These are phyloP conservation scores for Acanthochlamys bracteata DNA, from an alignment of 106 monocot genomes.

Conservation along the genomic window DNA sequence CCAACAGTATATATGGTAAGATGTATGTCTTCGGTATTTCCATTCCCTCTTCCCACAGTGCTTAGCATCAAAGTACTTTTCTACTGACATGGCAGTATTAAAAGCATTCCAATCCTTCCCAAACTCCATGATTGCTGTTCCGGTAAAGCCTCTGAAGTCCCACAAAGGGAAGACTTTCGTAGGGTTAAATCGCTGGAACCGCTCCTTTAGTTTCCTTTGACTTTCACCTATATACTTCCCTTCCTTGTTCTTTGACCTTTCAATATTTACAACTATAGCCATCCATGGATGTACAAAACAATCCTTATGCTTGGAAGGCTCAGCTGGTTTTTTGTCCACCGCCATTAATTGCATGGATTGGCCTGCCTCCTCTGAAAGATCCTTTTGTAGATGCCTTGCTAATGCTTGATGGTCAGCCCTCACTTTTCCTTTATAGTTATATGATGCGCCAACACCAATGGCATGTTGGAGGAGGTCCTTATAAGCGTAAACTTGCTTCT, in stretches of 20 bases:
- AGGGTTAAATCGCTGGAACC: conserved; percentile 29
- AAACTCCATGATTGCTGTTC: conserved; percentile 32
- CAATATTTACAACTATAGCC: conserved; percentile 40
- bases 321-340: no score
- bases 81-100: conserved; percentile 39
- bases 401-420: conserved; percentile 44
- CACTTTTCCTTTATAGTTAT: conserved; percentile 12
- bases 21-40: neutral
- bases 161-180: conserved; percentile 13
- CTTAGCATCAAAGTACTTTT: conserved; percentile 23
- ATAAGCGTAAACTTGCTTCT: conserved; percentile 49
- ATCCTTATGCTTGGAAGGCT: conserved; percentile 12
- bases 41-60: conserved; percentile 36
- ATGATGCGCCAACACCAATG: conserved; percentile 37
- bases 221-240: no score
- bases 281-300: conserved; percentile 62
- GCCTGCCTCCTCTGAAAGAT: conserved; percentile 9
- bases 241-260: no score
- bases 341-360: no score
- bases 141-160: no score
- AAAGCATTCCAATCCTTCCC: conserved; percentile 51
- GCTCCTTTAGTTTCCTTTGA: no score
- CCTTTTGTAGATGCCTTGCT: conserved; percentile 26
- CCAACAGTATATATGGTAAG: conserved; percentile 34
- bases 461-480: conserved; percentile 57